Conservation (phyloP, 495 filamentous ascomycete species). For the Daldinia bambusicola region DNA sequence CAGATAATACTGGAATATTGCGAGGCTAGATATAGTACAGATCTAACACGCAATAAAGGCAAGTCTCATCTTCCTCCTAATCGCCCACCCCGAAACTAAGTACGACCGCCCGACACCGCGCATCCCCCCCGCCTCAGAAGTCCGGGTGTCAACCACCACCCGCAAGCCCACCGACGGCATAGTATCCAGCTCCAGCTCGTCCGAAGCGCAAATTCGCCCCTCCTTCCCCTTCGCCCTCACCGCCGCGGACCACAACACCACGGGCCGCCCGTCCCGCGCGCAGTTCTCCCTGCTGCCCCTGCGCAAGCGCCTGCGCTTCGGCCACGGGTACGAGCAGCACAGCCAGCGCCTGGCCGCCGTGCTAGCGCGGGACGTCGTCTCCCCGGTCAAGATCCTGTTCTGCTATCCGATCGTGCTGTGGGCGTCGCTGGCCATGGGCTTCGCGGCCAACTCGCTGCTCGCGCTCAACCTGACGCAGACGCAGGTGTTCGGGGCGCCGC, state of each 20-base stretch:
- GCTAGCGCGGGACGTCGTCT: constrained; percentile 53
- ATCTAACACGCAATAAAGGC: constrained; percentile 44
- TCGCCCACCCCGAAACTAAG: constrained; percentile 65
- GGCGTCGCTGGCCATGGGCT: constrained; percentile 68
- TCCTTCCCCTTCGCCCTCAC: constrained; percentile 19
- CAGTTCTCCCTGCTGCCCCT: constrained; percentile 66
- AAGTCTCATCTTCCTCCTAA: constrained; percentile 39
- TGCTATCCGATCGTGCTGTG: constrained; percentile 71
- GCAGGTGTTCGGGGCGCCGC: constrained; percentile 67
- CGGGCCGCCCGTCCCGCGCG: constrained; percentile 61
- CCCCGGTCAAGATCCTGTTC: constrained; percentile 65
- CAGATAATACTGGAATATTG: neutral
- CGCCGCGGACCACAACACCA: constrained; percentile 49
- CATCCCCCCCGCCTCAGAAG: neutral
- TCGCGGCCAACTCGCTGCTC: constrained; percentile 67
- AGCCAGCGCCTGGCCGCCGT: constrained; percentile 48
- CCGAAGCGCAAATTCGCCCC: constrained; percentile 16
- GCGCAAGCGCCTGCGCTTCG: constrained; percentile 46
- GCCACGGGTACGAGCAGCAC: constrained; percentile 34
- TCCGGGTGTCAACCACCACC: neutral
- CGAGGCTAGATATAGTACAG: constrained; percentile 17
- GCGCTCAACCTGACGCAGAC: constrained; percentile 71
- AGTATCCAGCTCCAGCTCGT: constrained; percentile 39
- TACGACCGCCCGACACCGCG: constrained; percentile 57
- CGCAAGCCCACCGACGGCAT: constrained; percentile 23